Base-by-base conservation (phyloP, 768 basidiomycete genomes). In the Lactifluus volemus region DNA sequence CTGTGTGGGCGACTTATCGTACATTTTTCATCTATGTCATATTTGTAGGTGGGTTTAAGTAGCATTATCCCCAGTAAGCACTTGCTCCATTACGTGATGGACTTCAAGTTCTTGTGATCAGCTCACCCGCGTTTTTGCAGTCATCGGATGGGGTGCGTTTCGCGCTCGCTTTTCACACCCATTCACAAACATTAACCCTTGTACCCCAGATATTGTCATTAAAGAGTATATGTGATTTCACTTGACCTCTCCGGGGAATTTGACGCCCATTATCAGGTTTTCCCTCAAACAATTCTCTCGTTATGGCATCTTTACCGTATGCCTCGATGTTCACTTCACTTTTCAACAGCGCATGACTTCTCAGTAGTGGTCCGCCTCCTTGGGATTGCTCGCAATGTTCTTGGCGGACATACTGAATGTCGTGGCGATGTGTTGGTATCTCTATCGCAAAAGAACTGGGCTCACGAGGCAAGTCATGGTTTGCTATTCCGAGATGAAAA, bases 361-460 rank as follows among this genome's bases (percentile, higher is more conserved):
- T 15, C 8, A 4, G 39, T 55, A 76, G 80, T 81, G 80, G 81
- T 75, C 81, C 12, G 78, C 80, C 6, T 77, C 75, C 64, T 64
- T 74, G 39, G 81, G 79, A 1, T 30, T 72, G 10, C 76, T 78
- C 39, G 75, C 77, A 55, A 77, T 78, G 21, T 77, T 78, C 17
- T 75, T 75, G 15, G 75, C 79, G 10, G 80, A 81, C 65, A 71
- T 79, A 58, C 71, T 80, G 59, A 80, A 81, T 50, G 81, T 80
- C 3, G 61, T 70, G 50, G 70, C 77, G 10, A 73, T 82, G 56
- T 79, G 78, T 66, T 81, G 77, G 63, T 79, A 76, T 59, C 71
- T 82, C 51, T 73, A 72, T n/a, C 74, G 72, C 21, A 70, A 72
- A 65, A 75, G 77, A 32, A 81, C 80, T 17, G 79, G 79, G 12